Evolutionary conservation across 176 grass and related monocot species (phyloP).

Genomic region (Tillandsia leiboldiana): DNA sequence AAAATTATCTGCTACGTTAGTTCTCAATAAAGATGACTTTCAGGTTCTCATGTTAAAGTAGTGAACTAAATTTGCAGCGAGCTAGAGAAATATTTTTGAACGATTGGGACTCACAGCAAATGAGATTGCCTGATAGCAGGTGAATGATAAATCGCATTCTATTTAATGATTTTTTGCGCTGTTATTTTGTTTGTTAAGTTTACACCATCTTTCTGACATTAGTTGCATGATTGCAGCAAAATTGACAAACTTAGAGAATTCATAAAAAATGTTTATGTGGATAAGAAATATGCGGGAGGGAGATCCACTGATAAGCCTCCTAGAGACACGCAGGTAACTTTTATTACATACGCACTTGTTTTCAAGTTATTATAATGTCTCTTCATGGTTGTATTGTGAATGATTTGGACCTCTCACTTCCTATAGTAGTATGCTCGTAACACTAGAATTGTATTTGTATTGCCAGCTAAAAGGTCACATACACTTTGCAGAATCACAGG

Average conservation of each 20-base stretch:
- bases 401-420: neutral
- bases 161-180: neutral
- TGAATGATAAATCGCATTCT: conserved; percentile 11
- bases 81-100: conserved; percentile 67
- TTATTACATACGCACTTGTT: neutral
- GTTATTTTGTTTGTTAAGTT: neutral
- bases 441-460: neutral
- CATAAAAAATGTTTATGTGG: conserved; percentile 80
- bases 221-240: conserved; percentile 38
- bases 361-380: neutral
- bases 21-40: conserved; percentile 17
- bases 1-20: neutral
- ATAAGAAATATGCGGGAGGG: conserved; percentile 45
- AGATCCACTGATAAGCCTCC: conserved; percentile 72
- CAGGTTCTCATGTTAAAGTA: conserved; percentile 9
- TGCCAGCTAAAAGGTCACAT: neutral
- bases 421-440: neutral
- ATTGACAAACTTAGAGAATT: conserved; percentile 64
- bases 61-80: conserved; percentile 33
- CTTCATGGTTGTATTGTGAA: neutral
- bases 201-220: neutral
- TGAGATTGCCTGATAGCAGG: conserved; percentile 65
- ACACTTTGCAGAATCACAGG: conserved; percentile 45
- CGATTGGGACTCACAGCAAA: conserved; percentile 53
- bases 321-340: conserved; percentile 64